Base-by-base conservation (phyloP, 371 early-diverging fungal genomes). In the Syncephalis fuscata region DNA sequence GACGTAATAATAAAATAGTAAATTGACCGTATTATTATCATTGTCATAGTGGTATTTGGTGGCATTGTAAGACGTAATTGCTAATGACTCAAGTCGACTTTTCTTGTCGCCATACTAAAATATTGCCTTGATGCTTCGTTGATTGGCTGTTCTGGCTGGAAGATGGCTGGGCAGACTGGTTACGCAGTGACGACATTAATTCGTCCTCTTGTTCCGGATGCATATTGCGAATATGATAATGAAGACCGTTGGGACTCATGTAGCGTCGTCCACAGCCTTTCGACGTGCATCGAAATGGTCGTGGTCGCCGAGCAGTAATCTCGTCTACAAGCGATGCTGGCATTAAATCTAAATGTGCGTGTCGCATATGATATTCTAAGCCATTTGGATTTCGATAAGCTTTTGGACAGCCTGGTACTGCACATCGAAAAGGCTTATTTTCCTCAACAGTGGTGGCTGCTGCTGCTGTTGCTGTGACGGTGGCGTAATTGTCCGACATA, bases 171-270 rank as follows among this genome's bases (percentile, higher is more conserved):
- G 32, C 32, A 32, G 32, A 32, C 11, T 32, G 32, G 11, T 11
- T 32, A 32, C 32, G 32, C 11, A 32, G 11, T 32, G 32, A 32
- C 7, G 4, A 11, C 11, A 32, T 7, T 32, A 32, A 11, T 11
- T 32, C 32, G 11, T 32, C 32, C 32, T 32, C 32, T 32, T 32
- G 32, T 32, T 44, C 44, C 11, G 59, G 57, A 44, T 86, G 87
- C 8, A 71, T 68, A 49, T 86, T 84, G 54, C 80, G 76, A 49
- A 90, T 74, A 55, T 92, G 93, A 58, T 92, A 92, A 58, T 90
- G 89, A 46, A 98, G 73, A 3, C 98, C 98, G 55, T 92, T 94
- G 54, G 86, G 60, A 65, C 94, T 96, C 70, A 94, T 96, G 71
- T 96, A 97, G 10, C 82, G 71, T 57, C 89, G 92, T 27, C 73